phyloP scores from a whole-genome alignment of 2,329 filamentous ascomycete genomes.

The Epichloe coenophiala region DNA sequence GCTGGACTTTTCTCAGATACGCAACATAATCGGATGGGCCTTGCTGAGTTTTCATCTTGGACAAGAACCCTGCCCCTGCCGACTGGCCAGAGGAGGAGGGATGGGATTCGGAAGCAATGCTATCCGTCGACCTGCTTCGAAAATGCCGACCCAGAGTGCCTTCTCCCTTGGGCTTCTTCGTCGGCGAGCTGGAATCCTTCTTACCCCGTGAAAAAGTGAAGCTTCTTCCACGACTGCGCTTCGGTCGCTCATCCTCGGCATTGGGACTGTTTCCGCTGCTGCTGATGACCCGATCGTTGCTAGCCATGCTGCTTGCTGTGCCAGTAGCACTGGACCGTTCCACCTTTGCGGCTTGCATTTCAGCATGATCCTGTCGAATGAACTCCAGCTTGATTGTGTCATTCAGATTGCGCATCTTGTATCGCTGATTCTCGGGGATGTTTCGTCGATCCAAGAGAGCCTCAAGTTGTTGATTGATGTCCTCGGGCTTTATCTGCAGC shows the following conservation, averaged over 20 bases:
- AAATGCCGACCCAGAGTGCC: constrained; percentile 49
- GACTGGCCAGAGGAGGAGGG: constrained; percentile 37
- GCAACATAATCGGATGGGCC: constrained; percentile 73
- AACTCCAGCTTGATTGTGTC: constrained; percentile 91
- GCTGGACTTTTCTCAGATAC: constrained; percentile 68
- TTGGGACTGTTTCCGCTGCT: constrained; percentile 22
- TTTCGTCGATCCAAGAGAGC: constrained; percentile 71
- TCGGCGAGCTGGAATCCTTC: constrained; percentile 51
- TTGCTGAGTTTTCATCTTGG: constrained; percentile 60
- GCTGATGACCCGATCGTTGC: constrained; percentile 18
- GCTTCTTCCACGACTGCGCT: constrained; percentile 37
- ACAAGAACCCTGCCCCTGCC: constrained; percentile 43
- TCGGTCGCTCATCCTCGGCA: constrained; percentile 35
- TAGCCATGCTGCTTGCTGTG: constrained; percentile 24
- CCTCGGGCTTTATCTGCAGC: constrained; percentile 33
- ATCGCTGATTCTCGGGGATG: constrained; percentile 84
- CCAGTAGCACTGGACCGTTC: constrained; percentile 30
- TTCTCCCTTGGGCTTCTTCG: constrained; percentile 62
- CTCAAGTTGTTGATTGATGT: constrained; percentile 45
- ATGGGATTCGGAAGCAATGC: constrained; percentile 44
- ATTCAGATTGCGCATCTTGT: constrained; percentile 85
- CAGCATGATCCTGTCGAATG: constrained; percentile 75
- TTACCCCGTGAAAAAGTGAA: constrained; percentile 60
- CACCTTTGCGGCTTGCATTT: constrained; percentile 41
- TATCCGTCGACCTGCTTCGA: constrained; percentile 61